Evolutionary conservation across 768 basidiomycete species (phyloP).

Genomic region (Suillus paluster): DNA sequence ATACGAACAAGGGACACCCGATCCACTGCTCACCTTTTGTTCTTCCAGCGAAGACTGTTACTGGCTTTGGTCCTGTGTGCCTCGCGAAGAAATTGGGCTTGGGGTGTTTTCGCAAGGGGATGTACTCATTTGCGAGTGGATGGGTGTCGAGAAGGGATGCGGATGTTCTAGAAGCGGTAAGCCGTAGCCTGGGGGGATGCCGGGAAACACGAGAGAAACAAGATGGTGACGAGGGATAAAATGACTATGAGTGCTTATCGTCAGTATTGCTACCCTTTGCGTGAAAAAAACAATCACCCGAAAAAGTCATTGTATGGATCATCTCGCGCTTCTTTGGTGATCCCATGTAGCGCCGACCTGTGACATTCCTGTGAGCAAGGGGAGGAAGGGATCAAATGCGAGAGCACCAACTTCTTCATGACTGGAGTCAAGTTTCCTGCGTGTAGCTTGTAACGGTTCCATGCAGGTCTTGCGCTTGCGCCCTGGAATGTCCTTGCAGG

Average conservation of each 20-base stretch:
- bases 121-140: neutral
- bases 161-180: neutral
- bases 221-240: neutral
- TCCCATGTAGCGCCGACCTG: neutral
- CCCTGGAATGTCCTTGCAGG: conserved; percentile 12
- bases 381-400: neutral
- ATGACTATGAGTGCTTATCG: neutral
- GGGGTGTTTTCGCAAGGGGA: neutral
- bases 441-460: no score
- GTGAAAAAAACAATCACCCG: neutral
- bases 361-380: neutral
- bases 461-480: conserved; percentile 30
- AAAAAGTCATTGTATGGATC: neutral
- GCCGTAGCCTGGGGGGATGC: neutral
- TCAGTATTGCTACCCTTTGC: neutral
- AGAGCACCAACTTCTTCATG: neutral
- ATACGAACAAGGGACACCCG: neutral
- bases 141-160: neutral
- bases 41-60: neutral
- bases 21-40: neutral
- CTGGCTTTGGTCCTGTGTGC: neutral
- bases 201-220: neutral
- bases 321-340: neutral
- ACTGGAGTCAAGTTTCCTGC: neutral
- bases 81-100: neutral